phyloP scores from a whole-genome alignment of 805 yeast genomes.

The Ogataea trehaloabstinens region DNA sequence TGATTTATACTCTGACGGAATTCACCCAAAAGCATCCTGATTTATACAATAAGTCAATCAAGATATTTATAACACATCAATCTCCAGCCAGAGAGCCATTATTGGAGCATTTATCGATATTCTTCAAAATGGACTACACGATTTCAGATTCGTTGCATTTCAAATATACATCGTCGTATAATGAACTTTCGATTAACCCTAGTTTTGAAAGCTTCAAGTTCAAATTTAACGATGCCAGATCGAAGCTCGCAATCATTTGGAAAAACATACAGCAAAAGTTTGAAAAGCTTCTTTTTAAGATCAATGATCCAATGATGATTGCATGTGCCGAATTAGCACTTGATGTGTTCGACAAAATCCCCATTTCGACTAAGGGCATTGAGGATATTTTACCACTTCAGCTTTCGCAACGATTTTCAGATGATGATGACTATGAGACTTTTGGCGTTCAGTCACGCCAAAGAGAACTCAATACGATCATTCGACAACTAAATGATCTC shows the following conservation, averaged over 20 bases:
- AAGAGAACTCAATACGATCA: conserved; percentile 39
- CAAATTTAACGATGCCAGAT: conserved; percentile 60
- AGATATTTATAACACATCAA: conserved; percentile 64
- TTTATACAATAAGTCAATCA: conserved; percentile 41
- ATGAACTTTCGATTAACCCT: conserved; percentile 63
- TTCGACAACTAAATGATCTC: conserved; percentile 54
- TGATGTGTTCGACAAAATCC: conserved; percentile 61
- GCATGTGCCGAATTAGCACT: conserved; percentile 53
- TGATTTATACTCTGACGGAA: conserved; percentile 46
- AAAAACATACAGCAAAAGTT: conserved; percentile 54
- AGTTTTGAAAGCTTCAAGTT: conserved; percentile 60
- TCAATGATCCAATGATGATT: conserved; percentile 41
- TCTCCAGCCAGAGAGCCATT: conserved; percentile 71
- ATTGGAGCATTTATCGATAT: conserved; percentile 63
- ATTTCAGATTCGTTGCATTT: conserved; percentile 72
- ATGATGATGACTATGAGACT: conserved; percentile 41
- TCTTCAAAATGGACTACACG: conserved; percentile 69
- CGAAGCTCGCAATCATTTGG: conserved; percentile 65
- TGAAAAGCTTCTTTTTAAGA: conserved; percentile 37
- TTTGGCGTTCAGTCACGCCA: conserved; percentile 38
- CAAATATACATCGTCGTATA: conserved; percentile 66
- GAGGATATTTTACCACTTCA: conserved; percentile 33
- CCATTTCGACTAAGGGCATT: conserved; percentile 40
- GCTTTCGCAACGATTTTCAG: conserved; percentile 21
- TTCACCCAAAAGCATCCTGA: conserved; percentile 34